Evolutionary conservation across 192 early-diverging fungal genomes (phyloP), one percentile per base, ranked within the genome.

Genomic region (Paraglomus occultum): DNA sequence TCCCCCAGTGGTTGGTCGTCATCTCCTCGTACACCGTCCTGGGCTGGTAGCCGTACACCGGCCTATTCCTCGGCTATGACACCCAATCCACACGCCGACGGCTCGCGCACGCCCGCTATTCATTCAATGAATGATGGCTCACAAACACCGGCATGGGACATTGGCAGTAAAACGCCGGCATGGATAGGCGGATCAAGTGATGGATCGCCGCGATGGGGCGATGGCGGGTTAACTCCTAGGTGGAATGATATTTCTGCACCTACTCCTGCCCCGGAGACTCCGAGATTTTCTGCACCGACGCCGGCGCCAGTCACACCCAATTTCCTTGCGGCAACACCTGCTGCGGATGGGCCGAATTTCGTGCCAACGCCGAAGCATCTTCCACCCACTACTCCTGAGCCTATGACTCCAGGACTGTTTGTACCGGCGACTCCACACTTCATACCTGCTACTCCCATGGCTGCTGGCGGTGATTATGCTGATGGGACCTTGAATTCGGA

Each of bases 61-160:
- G 74, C 75, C 46, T 78, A 68, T 8, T 75, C 83, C 64, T 80
- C 79, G 39, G 48, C 80, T n/a, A 75, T 70, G 47, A 80, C 76
- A 51, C 82, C 78, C 72, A 87, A 78, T 63, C 77, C 81, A 47
- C 83, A 80, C 61, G 81, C 80, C 60, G 88, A 79, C 51, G 90
- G 89, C 14, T 80, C 79, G n/a, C 76, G 82, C 6, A 57, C 67
- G 55, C 66, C 70, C 45, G 79, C 68, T 79, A 78, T 71, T 82
- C 82, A 23, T 80, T 81, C 8, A 82, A 80, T 60, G 52, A 73
- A 67, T 76, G 70, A 73, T 47, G 84, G 82, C 63, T 74, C 77
- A n/a, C 73, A 79, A 51, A 89, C 89, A 42, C 88, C 87, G 42
- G 83, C 85, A 23, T 89, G 90, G 89, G 84, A 85, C 76, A 78